phyloP scores from a whole-genome alignment of 345 rosid genomes.

The Durio zibethinus region DNA sequence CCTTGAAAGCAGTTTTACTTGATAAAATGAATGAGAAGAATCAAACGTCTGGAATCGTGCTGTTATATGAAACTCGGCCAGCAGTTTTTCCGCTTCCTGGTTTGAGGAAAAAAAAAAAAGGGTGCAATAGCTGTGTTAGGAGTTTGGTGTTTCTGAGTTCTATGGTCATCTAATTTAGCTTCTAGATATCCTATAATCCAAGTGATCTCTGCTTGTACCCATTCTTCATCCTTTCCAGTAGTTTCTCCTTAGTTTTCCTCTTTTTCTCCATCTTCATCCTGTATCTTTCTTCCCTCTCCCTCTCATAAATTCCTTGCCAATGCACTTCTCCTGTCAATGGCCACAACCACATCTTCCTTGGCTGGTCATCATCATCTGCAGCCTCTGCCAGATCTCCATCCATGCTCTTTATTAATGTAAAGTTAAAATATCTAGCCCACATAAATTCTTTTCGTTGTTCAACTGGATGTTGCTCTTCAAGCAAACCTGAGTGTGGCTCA shows the following conservation, averaged over 20 bases:
- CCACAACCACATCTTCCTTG: constrained; percentile 81
- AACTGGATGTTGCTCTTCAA: constrained; percentile 72
- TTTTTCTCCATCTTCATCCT: constrained; percentile 92
- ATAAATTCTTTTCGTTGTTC: constrained; percentile 53
- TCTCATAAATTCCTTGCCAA: constrained; percentile 92
- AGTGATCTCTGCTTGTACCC: constrained; percentile 85
- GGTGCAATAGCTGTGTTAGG: neutral
- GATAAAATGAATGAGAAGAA: constrained; percentile 5
- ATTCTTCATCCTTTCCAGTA: constrained; percentile 50
- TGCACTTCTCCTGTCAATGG: constrained; percentile 91
- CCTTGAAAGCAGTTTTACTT: neutral
- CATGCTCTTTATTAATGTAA: constrained; percentile 75
- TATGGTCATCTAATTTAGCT: neutral
- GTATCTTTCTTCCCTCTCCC: constrained; percentile 90
- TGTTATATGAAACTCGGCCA: constrained; percentile 1
- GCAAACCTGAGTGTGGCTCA: constrained; percentile 60
- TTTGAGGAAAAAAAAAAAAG: neutral
- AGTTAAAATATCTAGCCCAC: constrained; percentile 78
- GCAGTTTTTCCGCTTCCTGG: neutral
- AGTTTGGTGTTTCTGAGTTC: neutral
- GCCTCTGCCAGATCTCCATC: constrained; percentile 98
- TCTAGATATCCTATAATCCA: constrained; percentile 31
- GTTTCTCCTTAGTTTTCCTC: constrained; percentile 72
- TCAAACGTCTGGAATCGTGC: constrained; percentile 1
- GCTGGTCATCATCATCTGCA: constrained; percentile 76